Base-by-base conservation (phyloP, 768 basidiomycete genomes). In the Lepiota venenata region DNA sequence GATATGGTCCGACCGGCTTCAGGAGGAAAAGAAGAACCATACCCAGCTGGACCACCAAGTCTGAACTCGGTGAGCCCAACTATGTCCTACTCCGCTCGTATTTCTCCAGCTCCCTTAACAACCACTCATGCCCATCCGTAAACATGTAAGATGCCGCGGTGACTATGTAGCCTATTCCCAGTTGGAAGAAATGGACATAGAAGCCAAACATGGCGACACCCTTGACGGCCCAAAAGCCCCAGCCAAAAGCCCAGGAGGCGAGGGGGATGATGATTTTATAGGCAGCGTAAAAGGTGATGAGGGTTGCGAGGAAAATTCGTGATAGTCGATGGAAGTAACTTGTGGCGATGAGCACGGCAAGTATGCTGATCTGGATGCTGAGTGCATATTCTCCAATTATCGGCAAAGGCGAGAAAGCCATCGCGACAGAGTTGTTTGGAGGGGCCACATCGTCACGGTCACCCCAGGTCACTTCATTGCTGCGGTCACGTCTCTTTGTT, bases 131-230 rank as follows among this genome's bases (percentile, higher is more conserved):
- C 29, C 52, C 38, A 15, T 52, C 42, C 48, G 47, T 57, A 47
- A 47, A 57, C 3, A 55, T 7, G 27, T 14, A 49, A 49, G 32
- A n/a, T n/a, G 62, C 44, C 2, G 56, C 64, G 14, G 46, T 57
- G n/a, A 60, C n/a, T 20, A 64, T 58, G 22, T 66, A 66, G 0
- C 60, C 63, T 0, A 69, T 15, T 7, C 63, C 71, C 2, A 67
- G 50, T 40, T 65, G 52, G 58, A 72, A 68, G 59, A 67, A 74
- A 47, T 70, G 61, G 37, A 68, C 51, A 51, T 74, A 72, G 51
- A 74, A 74, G 1, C 71, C 71, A 45, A 71, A 58, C 68, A 61
- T 59, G 5, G 69, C 71, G 36, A 71, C 58, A 8, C 58, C 65
- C 41, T 71, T 72, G 58, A 70, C 66, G 8, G 66, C 29, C 10